These are phyloP conservation scores for Fusarium chuoi DNA, from an alignment of 2,329 filamentous ascomycete genomes.

Conservation along the genomic window DNA sequence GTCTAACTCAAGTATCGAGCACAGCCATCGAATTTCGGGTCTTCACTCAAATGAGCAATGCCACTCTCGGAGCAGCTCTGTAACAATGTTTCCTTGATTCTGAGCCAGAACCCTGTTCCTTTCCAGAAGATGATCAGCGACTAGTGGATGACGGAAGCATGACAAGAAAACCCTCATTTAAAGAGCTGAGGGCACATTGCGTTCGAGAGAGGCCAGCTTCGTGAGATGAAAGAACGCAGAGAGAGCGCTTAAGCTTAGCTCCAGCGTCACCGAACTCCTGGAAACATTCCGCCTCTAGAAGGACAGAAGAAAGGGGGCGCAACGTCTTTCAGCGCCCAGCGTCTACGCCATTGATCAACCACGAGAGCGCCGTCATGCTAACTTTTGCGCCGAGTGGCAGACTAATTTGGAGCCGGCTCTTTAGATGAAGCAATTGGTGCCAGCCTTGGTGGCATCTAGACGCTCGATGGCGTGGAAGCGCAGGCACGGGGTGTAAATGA, in stretches of 20 bases:
- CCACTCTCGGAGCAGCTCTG: not conserved
- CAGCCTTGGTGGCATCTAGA: constrained; percentile 34
- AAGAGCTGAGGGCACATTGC: constrained; percentile 12
- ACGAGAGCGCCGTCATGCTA: constrained; percentile 25
- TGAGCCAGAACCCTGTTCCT: constrained; percentile 12
- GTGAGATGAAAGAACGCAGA: constrained; percentile 20
- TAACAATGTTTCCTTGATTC: not conserved
- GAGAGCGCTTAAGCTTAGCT: constrained; percentile 10
- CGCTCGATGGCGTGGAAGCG: constrained; percentile 23
- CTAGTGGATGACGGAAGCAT: constrained; percentile 26
- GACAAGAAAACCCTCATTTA: constrained; percentile 9
- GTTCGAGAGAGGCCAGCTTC: constrained; percentile 5
- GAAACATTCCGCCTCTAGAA: constrained; percentile 27
- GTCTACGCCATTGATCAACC: constrained; percentile 28
- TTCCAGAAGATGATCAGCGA: constrained; percentile 4
- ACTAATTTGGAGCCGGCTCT: constrained; percentile 32
- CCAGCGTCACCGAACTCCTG: constrained; percentile 22
- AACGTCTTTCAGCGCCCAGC: constrained; percentile 29
- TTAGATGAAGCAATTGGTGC: constrained; percentile 28
- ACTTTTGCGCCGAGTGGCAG: constrained; percentile 27
- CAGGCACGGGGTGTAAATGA: constrained; percentile 19
- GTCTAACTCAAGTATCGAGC: not conserved
- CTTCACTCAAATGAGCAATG: not conserved
- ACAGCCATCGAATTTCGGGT: not conserved
- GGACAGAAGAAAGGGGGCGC: constrained; percentile 33